A percentile compares a stretch with the other conserved stretches of the same genome.
phyloP scores from a whole-genome alignment of 2,329 filamentous ascomycete species.

The Colletotrichum tofieldiae region DNA sequence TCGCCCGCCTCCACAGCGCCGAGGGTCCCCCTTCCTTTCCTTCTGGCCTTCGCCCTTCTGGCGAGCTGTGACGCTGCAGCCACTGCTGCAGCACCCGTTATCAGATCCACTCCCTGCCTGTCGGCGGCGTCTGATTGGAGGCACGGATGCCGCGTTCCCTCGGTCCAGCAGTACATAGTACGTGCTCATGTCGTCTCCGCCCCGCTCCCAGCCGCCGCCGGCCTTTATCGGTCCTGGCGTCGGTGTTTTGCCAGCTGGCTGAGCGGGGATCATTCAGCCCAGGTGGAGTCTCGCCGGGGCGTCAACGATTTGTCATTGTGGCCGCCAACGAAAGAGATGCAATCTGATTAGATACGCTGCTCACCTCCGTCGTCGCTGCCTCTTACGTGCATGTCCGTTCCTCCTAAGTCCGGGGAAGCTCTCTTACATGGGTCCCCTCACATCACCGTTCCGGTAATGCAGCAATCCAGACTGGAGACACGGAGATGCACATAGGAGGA shows the following conservation, averaged over 20 bases:
- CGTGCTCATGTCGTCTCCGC: neutral
- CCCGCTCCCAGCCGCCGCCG: neutral
- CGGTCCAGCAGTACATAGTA: slow-evolving; percentile 1
- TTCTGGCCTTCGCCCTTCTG: neutral
- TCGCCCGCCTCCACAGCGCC: slow-evolving; percentile 21
- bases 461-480: rapidly evolving
- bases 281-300: slow-evolving; percentile 11
- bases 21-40: neutral
- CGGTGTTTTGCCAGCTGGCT: slow-evolving; percentile 10
- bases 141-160: slow-evolving; percentile 1
- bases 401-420: slow-evolving; percentile 8
- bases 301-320: slow-evolving; percentile 32
- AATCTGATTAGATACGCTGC: slow-evolving; percentile 39
- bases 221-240: neutral
- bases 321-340: slow-evolving; percentile 22
- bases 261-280: slow-evolving; percentile 7
- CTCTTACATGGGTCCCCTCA: neutral
- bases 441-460: neutral
- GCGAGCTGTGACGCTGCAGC: slow-evolving; percentile 1
- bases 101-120: slow-evolving; percentile 2
- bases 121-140: neutral
- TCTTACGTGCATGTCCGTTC: slow-evolving; percentile 18
- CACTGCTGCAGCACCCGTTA: neutral
- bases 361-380: slow-evolving; percentile 20
- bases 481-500: neutral